Evolutionary conservation across 495 filamentous ascomycete genomes (phyloP), one percentile per base, ranked within the genome.

Genomic region (Neurospora africana): DNA sequence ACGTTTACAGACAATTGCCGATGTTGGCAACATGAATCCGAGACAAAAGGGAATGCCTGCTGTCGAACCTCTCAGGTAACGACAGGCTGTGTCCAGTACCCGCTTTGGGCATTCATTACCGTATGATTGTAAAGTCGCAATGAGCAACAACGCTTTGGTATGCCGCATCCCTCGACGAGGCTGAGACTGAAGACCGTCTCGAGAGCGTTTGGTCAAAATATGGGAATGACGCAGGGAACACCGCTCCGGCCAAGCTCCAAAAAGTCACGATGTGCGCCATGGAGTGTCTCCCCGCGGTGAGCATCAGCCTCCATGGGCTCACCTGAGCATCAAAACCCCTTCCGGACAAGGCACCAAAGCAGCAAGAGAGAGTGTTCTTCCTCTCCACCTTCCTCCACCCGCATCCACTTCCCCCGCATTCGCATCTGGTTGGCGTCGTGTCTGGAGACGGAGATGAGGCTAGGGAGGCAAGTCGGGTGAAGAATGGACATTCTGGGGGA

Each of bases 381-480:
- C 40, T 82, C 35, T 83, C 79, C 72, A 79, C 79, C 47, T 76
- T 21, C 73, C 8, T 70, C 73, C 2, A 73, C 58, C 27, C n/a
- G 78, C 19, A 70, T 81, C 21, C 40, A 70, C 23, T 53, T 82
- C 1, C 75, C 81, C 4, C 75, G 73, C 27, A 72, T 80, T 11
- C 78, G 81, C n/a, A 73, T 79, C 4, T 47, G 81, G 37, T 82
- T 79, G 23, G 15, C 39, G 8, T 35, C 58, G 13, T 30, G 53
- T 61, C 53, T 33, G 53, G 53, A 61, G 27, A 61, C 27, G 27
- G 53, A 61, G 27, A 61, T 33, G 53, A 27, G 15, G 15, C 53
- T 6, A 58, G 53, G 53, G 53, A 61, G 53, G 53, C 53, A 30
- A 30, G 47, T 30, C 23, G 53, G 44, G 44, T 53, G 21, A 53